Evolutionary conservation across 805 yeast genomes (phyloP), one percentile per base, ranked within the genome.

Genomic region (Ogataea dorogensis): DNA sequence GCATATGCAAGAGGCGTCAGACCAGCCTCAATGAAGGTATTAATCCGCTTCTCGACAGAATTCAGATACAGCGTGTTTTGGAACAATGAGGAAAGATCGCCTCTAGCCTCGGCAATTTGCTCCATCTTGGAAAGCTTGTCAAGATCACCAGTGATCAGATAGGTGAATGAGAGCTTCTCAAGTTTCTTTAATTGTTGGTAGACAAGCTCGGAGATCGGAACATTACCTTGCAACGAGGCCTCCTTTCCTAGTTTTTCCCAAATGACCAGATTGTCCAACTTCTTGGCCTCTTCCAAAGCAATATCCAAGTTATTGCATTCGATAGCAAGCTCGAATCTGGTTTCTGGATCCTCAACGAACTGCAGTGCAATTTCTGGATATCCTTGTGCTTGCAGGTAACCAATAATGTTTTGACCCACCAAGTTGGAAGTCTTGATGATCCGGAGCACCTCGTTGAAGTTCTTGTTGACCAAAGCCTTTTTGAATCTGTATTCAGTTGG

Each of bases 401-500:
- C 93, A 59, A 93, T 89, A 57, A 93, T 93, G 60, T 89, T 87
- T 68, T 94, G 97, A 47, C 99, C 99, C 34, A 93, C 98, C 56
- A 93, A 73, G 54, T 86, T 88, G 15, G 98, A 89, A 40, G 75
- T 79, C 56, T 79, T 81, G 62, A 93, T 93, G 49, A 93, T 78
- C 49, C 96, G 77, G 49, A 89, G 72, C 13, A 93, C 98, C 64
- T 93, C 98, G 49, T 77, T 78, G 67, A 87, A 91, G 62, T 93
- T 87, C 59, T 81, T 83, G 67, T 82, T 86, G 26, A 91, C 83
- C 49, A 93, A 70, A 7, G 98, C 95, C 56, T 80, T 83, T 70
- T 93, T 93, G 75, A 93, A 93, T 54, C 97, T 77, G 68, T 86
- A 93, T 67, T 93, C 99, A 21, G 98, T 91, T 25, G 98, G 96